Evolutionary conservation across 768 basidiomycete genomes (phyloP).

Genomic region (Tulasnella sp.): DNA sequence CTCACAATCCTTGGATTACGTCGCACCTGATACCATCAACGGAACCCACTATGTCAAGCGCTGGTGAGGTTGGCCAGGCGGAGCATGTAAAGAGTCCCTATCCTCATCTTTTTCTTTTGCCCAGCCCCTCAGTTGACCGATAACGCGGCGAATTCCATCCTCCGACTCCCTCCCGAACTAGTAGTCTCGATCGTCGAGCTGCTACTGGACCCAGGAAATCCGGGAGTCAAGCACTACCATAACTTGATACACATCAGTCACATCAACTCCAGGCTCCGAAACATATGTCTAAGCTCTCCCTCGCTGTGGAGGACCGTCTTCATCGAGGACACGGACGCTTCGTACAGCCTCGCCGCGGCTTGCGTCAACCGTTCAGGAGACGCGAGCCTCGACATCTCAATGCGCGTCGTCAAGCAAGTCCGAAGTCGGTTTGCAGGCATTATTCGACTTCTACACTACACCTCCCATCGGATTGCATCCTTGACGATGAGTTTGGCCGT

Average conservation of each 20-base stretch:
- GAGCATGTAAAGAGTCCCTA: not conserved
- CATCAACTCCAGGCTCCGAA: not conserved
- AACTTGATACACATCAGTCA: not conserved
- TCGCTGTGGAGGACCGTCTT: not conserved
- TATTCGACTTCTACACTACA: not conserved
- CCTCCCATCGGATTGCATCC: not conserved
- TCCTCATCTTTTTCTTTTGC: not conserved
- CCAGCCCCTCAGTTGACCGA: not conserved
- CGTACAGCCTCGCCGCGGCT: not conserved
- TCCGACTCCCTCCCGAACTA: not conserved
- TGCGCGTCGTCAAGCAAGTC: not conserved
- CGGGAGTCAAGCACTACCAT: not conserved
- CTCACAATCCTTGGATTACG: not conserved
- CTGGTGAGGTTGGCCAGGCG: not conserved
- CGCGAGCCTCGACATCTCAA: not conserved
- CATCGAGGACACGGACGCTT: not conserved
- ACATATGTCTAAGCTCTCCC: not conserved
- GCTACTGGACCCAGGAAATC: not conserved
- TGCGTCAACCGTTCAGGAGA: slow-evolving; percentile 2
- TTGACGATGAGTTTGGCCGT: not conserved
- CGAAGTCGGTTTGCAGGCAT: not conserved
- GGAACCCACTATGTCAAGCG: not conserved
- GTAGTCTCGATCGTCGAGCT: not conserved
- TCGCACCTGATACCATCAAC: not conserved
- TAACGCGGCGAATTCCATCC: not conserved